Percentiles rank a stretch among this genome's conserved stretches.
phyloP scores from a whole-genome alignment of 2,329 filamentous ascomycete genomes.

The Trichoderma lentiforme region DNA sequence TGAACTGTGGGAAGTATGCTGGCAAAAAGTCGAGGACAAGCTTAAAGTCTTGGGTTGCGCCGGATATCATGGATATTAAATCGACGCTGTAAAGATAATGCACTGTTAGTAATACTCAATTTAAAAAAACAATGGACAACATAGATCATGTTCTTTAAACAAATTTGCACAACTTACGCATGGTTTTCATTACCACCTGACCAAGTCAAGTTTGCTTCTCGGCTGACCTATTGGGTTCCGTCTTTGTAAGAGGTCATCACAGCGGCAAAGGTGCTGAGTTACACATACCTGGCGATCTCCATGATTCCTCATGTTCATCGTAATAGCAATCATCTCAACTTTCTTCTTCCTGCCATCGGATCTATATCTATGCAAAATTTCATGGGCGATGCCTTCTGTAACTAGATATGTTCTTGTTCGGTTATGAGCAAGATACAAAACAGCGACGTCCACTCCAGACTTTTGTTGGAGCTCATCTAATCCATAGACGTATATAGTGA shows the following conservation, averaged over 20 bases:
- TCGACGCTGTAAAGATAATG: not conserved
- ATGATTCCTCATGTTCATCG: slow-evolving; percentile 8
- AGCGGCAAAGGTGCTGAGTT: no score
- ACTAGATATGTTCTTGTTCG: slow-evolving; percentile 1
- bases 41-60: slow-evolving; percentile 4
- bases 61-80: not conserved
- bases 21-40: slow-evolving; percentile 5
- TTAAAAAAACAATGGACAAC: not conserved
- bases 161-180: not conserved
- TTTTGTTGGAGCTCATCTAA: not conserved
- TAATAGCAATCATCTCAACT: slow-evolving; percentile 1
- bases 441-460: not conserved
- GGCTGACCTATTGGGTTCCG: not conserved
- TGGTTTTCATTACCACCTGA: slow-evolving; percentile 7
- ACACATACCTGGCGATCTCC: not conserved
- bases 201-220: not conserved
- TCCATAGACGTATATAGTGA: slow-evolving; percentile 2
- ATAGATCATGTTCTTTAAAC: not conserved
- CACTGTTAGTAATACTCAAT: not conserved
- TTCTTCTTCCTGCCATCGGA: not conserved
- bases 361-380: slow-evolving; percentile 5
- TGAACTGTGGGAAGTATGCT: not conserved
- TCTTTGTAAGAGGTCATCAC: not conserved
- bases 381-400: slow-evolving; percentile 4
- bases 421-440: slow-evolving; percentile 6